phyloP scores from a whole-genome alignment of 163 green algal genomes.

The Scenedesmus sp. region DNA sequence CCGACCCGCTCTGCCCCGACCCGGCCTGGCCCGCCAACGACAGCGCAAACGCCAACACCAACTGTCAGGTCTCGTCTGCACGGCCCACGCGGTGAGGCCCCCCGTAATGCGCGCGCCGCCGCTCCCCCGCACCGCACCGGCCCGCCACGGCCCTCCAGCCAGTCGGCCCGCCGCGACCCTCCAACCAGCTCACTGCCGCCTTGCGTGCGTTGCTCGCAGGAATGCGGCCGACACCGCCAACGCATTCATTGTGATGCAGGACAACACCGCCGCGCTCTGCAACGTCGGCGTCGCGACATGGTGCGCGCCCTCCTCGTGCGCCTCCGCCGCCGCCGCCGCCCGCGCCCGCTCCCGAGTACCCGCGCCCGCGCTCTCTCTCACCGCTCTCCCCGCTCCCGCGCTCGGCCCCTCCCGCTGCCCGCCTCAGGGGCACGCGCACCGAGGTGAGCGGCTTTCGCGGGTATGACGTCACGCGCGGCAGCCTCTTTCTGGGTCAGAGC shows the following conservation, averaged over 20 bases:
- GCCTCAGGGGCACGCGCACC: constrained; percentile 18
- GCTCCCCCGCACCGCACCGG: too few species aligned
- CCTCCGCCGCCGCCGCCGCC: too few species aligned
- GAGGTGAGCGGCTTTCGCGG: constrained; percentile 8
- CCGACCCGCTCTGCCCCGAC: constrained; percentile 30
- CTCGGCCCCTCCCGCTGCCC: too few species aligned
- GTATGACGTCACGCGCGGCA: constrained; percentile 21
- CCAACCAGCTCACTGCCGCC: too few species aligned
- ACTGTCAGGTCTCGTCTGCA: constrained; percentile 14
- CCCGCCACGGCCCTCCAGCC: too few species aligned
- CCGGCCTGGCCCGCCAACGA: constrained; percentile 10
- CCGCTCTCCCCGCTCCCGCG: too few species aligned
- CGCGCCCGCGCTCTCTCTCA: too few species aligned
- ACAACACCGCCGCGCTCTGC: constrained; percentile 3
- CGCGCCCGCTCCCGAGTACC: too few species aligned
- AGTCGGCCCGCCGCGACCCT: too few species aligned
- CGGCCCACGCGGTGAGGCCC: constrained; percentile 8
- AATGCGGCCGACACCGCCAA: constrained; percentile 1
- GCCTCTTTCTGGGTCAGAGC: constrained; percentile 10
- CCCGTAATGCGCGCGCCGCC: neutral
- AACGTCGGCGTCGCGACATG: constrained; percentile 27
- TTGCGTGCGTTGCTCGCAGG: neutral
- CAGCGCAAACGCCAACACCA: neutral
- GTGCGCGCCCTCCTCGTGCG: constrained; percentile 1
- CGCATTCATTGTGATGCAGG: constrained; percentile 13